These are phyloP conservation scores for Talaromyces sp. DNA, from an alignment of 2,329 filamentous ascomycete genomes.

Conservation along the genomic window DNA sequence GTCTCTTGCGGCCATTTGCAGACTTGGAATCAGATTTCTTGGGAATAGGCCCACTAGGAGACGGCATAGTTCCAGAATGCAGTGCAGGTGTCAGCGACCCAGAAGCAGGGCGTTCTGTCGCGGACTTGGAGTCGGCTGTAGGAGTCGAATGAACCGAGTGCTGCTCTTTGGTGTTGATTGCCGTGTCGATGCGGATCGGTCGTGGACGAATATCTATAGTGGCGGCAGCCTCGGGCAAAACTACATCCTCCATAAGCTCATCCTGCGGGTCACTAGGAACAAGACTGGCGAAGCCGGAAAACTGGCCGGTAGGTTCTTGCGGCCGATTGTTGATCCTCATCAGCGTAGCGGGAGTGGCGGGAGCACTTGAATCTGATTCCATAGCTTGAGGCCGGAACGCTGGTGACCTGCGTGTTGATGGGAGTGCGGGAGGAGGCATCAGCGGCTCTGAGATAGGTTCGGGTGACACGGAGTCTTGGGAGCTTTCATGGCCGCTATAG, in stretches of 20 bases:
- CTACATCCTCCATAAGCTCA: slow-evolving; percentile 58
- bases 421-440: slow-evolving; percentile 47
- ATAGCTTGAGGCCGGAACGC: slow-evolving; percentile 27
- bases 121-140: slow-evolving; percentile 29
- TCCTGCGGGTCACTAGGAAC: slow-evolving; percentile 43
- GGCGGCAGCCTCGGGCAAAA: slow-evolving; percentile 68
- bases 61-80: slow-evolving; percentile 48
- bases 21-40: slow-evolving; percentile 43
- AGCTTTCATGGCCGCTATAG: slow-evolving; percentile 39
- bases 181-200: slow-evolving; percentile 48
- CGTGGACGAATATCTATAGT: slow-evolving; percentile 45
- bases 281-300: slow-evolving; percentile 28
- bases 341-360: slow-evolving; percentile 80
- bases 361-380: slow-evolving; percentile 42
- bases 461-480: slow-evolving; percentile 45
- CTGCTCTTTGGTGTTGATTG: slow-evolving; percentile 48
- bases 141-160: slow-evolving; percentile 62
- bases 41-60: slow-evolving; percentile 40
- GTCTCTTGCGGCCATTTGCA: slow-evolving; percentile 61
- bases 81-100: slow-evolving; percentile 48
- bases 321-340: slow-evolving; percentile 64
- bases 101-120: slow-evolving; percentile 23
- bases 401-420: slow-evolving; percentile 37
- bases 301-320: slow-evolving; percentile 33
- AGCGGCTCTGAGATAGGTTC: slow-evolving; percentile 46